Conservation (phyloP, 306 rosid species). For the Leucaena leucocephala region DNA sequence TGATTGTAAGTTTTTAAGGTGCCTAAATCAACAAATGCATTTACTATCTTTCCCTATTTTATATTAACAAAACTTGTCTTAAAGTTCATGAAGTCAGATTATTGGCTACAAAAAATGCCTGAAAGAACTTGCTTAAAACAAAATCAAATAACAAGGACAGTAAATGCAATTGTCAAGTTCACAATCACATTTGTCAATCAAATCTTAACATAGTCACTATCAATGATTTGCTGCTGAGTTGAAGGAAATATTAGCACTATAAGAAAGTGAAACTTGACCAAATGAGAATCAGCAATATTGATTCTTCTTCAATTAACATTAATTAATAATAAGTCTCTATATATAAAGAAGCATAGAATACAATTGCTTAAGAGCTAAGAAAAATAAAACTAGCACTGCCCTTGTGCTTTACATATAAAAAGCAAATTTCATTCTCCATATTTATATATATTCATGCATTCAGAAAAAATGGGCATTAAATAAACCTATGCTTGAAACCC, state of each 20-base stretch:
- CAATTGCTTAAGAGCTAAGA: constrained; percentile 32
- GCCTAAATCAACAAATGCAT: too few species aligned
- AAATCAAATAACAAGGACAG: background rate
- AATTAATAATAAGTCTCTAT: background rate
- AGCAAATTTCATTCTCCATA: background rate
- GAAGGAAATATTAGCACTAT: background rate
- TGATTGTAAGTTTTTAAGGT: too few species aligned
- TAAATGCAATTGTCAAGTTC: background rate
- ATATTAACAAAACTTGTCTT: too few species aligned
- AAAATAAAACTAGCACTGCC: constrained; percentile 34
- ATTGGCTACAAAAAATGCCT: too few species aligned
- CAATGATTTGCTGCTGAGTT: background rate
- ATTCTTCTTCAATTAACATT: constrained; percentile 24
- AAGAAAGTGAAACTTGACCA: background rate
- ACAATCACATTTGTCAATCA: background rate
- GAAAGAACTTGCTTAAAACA: background rate
- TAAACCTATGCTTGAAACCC: background rate
- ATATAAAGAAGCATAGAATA: constrained; percentile 29
- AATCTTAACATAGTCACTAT: background rate
- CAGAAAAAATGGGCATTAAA: background rate
- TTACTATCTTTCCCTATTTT: too few species aligned
- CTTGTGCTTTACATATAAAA: constrained; percentile 38
- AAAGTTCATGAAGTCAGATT: too few species aligned
- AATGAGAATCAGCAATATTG: background rate
- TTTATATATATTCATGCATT: background rate